phyloP scores from a whole-genome alignment of 169 alveolate species.

The Eimeria praecox region DNA sequence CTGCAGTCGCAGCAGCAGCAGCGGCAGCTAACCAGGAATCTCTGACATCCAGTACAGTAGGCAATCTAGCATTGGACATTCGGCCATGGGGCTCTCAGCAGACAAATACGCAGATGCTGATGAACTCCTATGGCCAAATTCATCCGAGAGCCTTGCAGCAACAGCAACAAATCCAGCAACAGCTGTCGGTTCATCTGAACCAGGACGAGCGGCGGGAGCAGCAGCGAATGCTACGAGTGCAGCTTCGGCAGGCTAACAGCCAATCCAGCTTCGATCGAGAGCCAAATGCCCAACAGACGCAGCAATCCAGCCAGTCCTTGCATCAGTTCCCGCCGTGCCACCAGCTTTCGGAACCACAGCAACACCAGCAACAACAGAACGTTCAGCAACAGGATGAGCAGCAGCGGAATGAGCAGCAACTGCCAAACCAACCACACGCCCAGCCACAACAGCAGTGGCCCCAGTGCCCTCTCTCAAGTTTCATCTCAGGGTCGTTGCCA shows the following conservation, averaged over 20 bases:
- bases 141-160: background rate
- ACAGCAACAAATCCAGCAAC: background rate
- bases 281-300: background rate
- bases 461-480: background rate
- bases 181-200: background rate
- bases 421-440: background rate
- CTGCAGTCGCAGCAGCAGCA: constrained; percentile 20
- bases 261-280: background rate
- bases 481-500: background rate
- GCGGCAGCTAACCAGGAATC: constrained; percentile 32
- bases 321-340: background rate
- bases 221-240: background rate
- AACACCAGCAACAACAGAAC: background rate
- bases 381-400: constrained; percentile 1
- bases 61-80: background rate
- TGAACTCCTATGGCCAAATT: background rate
- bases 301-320: background rate
- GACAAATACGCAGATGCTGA: background rate
- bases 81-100: background rate
- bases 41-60: background rate
- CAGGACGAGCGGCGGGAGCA: background rate
- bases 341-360: background rate
- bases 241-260: background rate
- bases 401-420: constrained; percentile 4
- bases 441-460: constrained; percentile 9